Base-by-base conservation (phyloP, 2,329 filamentous ascomycete species). In the Berkeleyomyces basicola region DNA sequence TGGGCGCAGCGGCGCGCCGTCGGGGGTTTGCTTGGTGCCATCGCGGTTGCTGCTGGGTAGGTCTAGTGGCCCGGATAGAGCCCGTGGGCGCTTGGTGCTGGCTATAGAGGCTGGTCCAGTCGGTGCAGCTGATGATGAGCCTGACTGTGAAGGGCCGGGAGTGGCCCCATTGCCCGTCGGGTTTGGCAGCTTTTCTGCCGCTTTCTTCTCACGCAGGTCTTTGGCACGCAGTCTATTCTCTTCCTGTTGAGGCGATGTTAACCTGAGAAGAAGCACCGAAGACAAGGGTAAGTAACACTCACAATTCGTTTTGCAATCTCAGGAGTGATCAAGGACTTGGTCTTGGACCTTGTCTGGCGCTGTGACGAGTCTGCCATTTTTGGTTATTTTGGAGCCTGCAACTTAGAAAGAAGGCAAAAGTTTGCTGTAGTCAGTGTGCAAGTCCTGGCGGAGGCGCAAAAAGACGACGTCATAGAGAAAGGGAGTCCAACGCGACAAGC, bases 221-320 rank as follows among this genome's bases (percentile, higher is more conserved):
- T 96, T 97, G 62, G 93, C 89, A 74, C 85, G 88, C 39, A 96
- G 81, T 23, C 92, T 83, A 68, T 85, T 91, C 72, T 92, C 84
- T 82, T 96, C 92, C 88, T 93, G 64, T 43, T 14, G 10, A 3
- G 36, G 1, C 10, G 47, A 37, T 1, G 65, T 68, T 53, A 70
- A 68, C 40, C 14, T 33, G 11, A 16, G 31, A 14, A 55, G 47
- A 16, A 7, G 51, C 58, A 31, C 33, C 5, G n/a, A 43, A 51
- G 40, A 4, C 66, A 46, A 67, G 55, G 23, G 37, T 14, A 10
- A 36, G 11, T 37, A 33, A 44, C 3, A 69, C 79, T 69, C 69
- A 83, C 81, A 64, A 83, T 82, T 67, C 79, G 76, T 65, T 78
- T 75, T 16, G 76, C 79, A 9, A 78, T 75, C 66, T 80, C 80